Base-by-base conservation (phyloP, 108 stramenopile genomes). In the Fistulifera pelliculosa region DNA sequence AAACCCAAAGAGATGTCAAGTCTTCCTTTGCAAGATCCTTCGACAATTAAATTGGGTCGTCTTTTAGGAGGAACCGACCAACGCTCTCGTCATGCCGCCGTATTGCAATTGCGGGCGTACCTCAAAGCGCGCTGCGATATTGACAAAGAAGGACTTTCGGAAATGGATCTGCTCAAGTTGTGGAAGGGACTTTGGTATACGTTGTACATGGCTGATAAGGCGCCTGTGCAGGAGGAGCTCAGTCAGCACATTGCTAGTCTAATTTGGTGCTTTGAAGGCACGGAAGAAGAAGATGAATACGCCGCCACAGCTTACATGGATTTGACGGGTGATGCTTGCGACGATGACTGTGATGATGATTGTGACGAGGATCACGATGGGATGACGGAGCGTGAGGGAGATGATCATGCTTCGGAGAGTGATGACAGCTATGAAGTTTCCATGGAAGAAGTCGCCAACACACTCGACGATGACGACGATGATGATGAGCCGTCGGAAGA, bases 141-240 rank as follows among this genome's bases (percentile, higher is more conserved):
- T 58, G 38, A 53, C 12, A 75, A 65, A 31, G 70, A 60, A 35
- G 93, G 93, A 15, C 63, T 93, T 26, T 81, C 76, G 15, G 83
- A 91, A 54, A 42, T 94, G 50, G 95, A 96, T 68, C 60, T 93
- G 54, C 48, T 96, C 59, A 93, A 90, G 62, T 73, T 96, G 27
- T 93, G 91, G 92, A 96, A 96, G 71, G 85, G 83, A 21, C 61
- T 96, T 48, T 96, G 87, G 86, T 86, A 86, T 51, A 90, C 90
- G 38, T 63, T 96, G 28, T 96, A 91, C 70, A 77, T 96, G 80
- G 81, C 81, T 0, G 95, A 96, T 50, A 87, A 90, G 58, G 81
- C 62, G 27, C 77, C 86, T 0, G 91, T 96, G 23, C 95, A 96
- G 62, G 76, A 90, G 31, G 88, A 93, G 62, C 64, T 93, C 6